Conservation (phyloP, 1,139 yeast species). For the Protomyces arabidopsidicola region DNA sequence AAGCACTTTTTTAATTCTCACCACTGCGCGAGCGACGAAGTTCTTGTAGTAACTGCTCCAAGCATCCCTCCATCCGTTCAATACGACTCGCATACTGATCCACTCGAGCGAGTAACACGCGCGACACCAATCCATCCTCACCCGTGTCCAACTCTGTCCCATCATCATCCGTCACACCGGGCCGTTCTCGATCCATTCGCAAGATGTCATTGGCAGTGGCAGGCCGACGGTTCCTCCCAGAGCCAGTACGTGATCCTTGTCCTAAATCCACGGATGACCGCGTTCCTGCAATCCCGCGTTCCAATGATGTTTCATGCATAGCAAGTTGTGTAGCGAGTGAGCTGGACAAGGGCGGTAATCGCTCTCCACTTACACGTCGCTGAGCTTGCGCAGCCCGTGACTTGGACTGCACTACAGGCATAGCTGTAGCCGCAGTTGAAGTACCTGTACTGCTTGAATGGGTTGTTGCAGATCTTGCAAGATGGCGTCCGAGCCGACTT, state of each 20-base stretch:
- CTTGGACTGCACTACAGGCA: not conserved
- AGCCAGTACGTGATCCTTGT: not conserved
- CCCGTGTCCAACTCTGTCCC: not conserved
- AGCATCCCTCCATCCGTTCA: not conserved
- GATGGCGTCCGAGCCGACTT: not conserved
- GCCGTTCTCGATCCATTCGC: not conserved
- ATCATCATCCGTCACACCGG: not conserved
- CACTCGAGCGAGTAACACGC: not conserved
- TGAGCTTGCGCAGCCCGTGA: not conserved
- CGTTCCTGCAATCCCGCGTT: not conserved
- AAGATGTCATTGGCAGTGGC: not conserved
- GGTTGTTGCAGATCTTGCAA: not conserved
- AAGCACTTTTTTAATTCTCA: not conserved
- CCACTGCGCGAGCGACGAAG: not conserved
- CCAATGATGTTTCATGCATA: not conserved
- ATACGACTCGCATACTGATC: not conserved
- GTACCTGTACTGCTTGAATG: not conserved
- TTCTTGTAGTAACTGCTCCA: not conserved
- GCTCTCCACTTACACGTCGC: not conserved
- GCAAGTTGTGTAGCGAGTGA: slow-evolving; percentile 24
- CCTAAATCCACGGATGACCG: not conserved
- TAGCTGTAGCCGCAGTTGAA: not conserved
- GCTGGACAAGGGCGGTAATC: slow-evolving; percentile 2
- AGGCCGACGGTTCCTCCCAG: not conserved
- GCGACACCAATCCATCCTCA: not conserved